A percentile compares a stretch with the other conserved stretches of the same genome.
These are phyloP conservation scores for Phytophthora fragariaefolia DNA, from an alignment of 352 stramenopile genomes.

Conservation along the genomic window DNA sequence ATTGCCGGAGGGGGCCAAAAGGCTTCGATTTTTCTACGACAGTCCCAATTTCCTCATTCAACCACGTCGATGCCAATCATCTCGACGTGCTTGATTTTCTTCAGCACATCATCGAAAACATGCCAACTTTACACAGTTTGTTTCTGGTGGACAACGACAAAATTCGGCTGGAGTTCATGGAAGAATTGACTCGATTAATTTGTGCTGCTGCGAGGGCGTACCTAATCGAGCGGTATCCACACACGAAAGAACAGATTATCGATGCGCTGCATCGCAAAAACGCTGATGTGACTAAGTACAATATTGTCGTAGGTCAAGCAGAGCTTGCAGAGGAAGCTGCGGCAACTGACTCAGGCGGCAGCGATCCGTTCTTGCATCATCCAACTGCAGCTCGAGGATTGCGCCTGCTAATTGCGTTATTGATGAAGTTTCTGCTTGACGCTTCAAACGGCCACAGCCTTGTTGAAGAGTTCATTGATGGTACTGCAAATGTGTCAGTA, in stretches of 20 bases:
- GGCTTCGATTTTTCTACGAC: neutral
- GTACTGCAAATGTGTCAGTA: conserved; percentile 34
- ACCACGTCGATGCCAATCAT: conserved; percentile 36
- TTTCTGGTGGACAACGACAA: conserved; percentile 48
- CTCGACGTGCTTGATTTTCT: conserved; percentile 69
- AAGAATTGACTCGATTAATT: conserved; percentile 57
- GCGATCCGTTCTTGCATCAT: conserved; percentile 70
- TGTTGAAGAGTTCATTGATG: conserved; percentile 60
- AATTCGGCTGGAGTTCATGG: conserved; percentile 60
- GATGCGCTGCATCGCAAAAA: conserved; percentile 56
- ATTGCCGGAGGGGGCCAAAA: neutral
- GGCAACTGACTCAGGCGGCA: conserved; percentile 37
- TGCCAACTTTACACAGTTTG: conserved; percentile 49
- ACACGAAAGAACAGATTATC: conserved; percentile 41
- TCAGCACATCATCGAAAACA: conserved; percentile 51
- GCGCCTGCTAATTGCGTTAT: conserved; percentile 53
- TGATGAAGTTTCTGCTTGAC: conserved; percentile 62
- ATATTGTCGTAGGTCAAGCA: conserved; percentile 43
- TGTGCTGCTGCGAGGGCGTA: conserved; percentile 53
- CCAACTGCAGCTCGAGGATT: conserved; percentile 45
- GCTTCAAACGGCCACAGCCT: conserved; percentile 54
- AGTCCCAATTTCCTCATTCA: neutral
- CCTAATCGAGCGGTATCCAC: conserved; percentile 49
- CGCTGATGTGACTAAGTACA: conserved; percentile 41
- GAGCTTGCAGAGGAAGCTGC: conserved; percentile 55